Percentiles rank a stretch among this genome's conserved stretches.
Conservation (phyloP, 1,284 basidiomycete species). For the Cutaneotrichosporon sp. region DNA sequence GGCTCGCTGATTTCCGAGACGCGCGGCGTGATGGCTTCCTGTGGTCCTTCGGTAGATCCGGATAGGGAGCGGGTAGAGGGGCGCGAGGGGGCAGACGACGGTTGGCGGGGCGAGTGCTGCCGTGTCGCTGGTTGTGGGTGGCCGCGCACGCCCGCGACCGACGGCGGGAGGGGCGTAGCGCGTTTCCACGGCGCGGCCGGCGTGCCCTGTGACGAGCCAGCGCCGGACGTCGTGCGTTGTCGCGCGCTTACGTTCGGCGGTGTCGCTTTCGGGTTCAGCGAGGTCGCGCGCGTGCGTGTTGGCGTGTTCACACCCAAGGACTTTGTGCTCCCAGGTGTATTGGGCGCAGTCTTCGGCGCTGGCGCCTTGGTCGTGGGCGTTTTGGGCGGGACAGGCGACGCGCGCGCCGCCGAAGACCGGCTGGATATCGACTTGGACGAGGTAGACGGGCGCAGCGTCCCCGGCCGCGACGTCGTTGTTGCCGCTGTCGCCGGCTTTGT, state of each 20-base stretch:
- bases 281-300: slow-evolving; percentile 8
- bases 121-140: background rate
- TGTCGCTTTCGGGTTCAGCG: slow-evolving; percentile 6
- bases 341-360: background rate
- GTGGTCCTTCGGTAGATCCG: slow-evolving; percentile 29
- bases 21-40: slow-evolving; percentile 29
- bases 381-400: background rate
- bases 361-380: slow-evolving; percentile 3
- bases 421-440: slow-evolving; percentile 6
- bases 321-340: background rate
- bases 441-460: background rate
- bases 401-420: background rate
- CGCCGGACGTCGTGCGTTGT: no score
- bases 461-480: slow-evolving; percentile 2
- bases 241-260: background rate
- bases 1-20: slow-evolving; percentile 22
- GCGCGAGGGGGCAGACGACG: background rate
- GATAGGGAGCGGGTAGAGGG: slow-evolving; percentile 26
- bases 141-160: slow-evolving; percentile 12
- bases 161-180: slow-evolving; percentile 16
- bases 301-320: background rate
- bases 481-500: background rate
- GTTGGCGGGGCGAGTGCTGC: no score
- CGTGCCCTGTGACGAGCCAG: background rate
- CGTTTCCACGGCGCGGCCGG: slow-evolving; percentile 17